Conservation (phyloP, 768 basidiomycete species). For the Tephrocybe sp. region DNA sequence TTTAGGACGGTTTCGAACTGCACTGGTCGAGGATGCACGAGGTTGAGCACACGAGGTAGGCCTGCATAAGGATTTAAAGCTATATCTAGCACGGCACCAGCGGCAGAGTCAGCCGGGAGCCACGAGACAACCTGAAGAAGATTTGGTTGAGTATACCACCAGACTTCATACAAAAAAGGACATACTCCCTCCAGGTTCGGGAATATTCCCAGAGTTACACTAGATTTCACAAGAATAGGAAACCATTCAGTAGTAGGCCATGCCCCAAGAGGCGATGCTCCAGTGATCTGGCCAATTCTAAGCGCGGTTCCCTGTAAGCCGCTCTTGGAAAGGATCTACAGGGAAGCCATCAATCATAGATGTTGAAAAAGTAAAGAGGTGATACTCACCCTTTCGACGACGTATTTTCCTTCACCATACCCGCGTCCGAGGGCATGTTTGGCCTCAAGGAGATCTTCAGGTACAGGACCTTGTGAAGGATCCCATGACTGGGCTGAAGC, state of each 20-base stretch:
- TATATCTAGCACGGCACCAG: neutral
- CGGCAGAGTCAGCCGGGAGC: neutral
- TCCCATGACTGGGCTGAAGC: slow-evolving; percentile 4
- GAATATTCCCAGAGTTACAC: slow-evolving; percentile 23
- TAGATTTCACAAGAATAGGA: slow-evolving; percentile 36
- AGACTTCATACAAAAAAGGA: neutral
- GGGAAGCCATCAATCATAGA: neutral
- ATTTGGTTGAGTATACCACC: neutral
- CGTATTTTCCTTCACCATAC: slow-evolving; percentile 2
- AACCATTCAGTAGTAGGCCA: slow-evolving; percentile 47
- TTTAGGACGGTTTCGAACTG: neutral
- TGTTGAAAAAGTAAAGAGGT: no score
- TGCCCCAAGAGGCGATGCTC: slow-evolving; percentile 34
- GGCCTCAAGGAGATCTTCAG: neutral
- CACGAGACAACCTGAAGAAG: slow-evolving; percentile 1
- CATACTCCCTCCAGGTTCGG: slow-evolving; percentile 17
- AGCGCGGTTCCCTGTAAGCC: slow-evolving; percentile 33
- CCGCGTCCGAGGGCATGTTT: neutral
- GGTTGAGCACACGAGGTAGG: neutral
- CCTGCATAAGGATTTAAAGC: neutral
- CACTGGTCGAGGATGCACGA: slow-evolving; percentile 1
- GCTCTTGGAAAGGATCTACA: slow-evolving; percentile 20
- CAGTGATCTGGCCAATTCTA: slow-evolving; percentile 44
- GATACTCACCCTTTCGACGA: neutral
- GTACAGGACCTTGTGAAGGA: neutral